A percentile compares a stretch with the other conserved stretches of the same genome.
Evolutionary conservation across 1,284 basidiomycete genomes (phyloP).

Genomic region (Rhodotorula sp.): DNA sequence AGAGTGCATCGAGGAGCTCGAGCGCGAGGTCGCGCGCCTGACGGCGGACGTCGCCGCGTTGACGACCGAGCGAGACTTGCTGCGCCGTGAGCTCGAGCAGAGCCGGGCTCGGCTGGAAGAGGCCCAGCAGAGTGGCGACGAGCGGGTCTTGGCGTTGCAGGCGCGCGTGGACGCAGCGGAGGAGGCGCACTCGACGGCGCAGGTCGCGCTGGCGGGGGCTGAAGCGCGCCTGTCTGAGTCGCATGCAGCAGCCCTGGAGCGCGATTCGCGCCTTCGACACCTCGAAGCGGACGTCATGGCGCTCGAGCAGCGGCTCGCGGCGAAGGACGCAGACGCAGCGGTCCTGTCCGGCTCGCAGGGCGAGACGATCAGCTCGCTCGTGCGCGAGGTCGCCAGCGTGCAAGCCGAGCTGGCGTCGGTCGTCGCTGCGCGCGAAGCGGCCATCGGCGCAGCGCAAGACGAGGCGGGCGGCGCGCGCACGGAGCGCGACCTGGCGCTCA

Average conservation of each 20-base stretch:
- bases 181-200: not conserved
- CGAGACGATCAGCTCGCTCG: conserved; percentile 15
- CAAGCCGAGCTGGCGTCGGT: conserved; percentile 21
- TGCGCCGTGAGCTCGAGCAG: not conserved
- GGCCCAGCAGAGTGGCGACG: not conserved
- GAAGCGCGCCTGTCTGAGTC: not conserved
- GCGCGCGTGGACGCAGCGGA: not conserved
- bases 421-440: not conserved
- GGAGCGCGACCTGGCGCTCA: conserved; percentile 25
- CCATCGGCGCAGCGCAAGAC: not conserved
- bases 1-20: conserved; percentile 11
- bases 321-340: conserved; percentile 8
- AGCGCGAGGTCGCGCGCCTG: conserved; percentile 1
- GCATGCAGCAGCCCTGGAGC: not conserved
- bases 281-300: not conserved
- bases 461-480: conserved; percentile 7
- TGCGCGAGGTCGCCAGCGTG: conserved; percentile 14
- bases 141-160: not conserved
- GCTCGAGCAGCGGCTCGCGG: not conserved
- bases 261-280: not conserved
- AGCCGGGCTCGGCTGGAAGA: conserved; percentile 1
- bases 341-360: not conserved
- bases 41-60: not conserved
- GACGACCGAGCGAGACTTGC: not conserved
- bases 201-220: not conserved